phyloP scores from a whole-genome alignment of 192 early-diverging fungal genomes.

The Phlyctochytrium arcticum region DNA sequence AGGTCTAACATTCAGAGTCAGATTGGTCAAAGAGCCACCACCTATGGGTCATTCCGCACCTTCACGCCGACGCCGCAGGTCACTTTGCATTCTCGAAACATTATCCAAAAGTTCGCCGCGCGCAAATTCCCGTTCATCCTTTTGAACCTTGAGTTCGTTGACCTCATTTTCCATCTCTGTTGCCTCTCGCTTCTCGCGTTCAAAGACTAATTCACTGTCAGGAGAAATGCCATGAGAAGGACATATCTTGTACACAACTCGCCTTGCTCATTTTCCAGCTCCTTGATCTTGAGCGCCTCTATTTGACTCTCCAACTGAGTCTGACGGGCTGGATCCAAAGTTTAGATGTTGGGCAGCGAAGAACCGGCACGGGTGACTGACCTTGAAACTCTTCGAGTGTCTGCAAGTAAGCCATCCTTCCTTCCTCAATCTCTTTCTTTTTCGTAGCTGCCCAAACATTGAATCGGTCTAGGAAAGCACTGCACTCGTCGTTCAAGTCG shows the following conservation, averaged over 20 bases:
- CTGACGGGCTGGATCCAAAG: background rate
- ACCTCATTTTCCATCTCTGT: slow-evolving; percentile 10
- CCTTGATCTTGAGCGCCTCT: slow-evolving; percentile 16
- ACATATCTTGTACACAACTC: background rate
- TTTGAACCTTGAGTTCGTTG: slow-evolving; percentile 10
- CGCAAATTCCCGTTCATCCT: slow-evolving; percentile 34
- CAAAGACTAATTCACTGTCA: background rate
- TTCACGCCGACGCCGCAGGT: slow-evolving; percentile 48
- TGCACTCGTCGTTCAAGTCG: slow-evolving; percentile 1
- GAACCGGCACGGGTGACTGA: background rate
- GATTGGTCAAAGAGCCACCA: background rate
- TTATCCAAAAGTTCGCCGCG: slow-evolving; percentile 30
- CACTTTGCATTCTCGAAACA: slow-evolving; percentile 36
- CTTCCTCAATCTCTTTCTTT: slow-evolving; percentile 4
- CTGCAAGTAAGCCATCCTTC: background rate
- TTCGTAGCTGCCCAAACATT: slow-evolving; percentile 16
- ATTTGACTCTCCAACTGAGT: background rate
- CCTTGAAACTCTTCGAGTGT: slow-evolving; percentile 5
- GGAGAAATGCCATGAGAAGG: background rate
- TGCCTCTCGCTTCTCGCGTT: slow-evolving; percentile 19
- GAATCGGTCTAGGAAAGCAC: slow-evolving; percentile 8
- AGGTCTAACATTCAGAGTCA: background rate
- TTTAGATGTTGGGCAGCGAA: background rate
- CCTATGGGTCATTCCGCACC: slow-evolving; percentile 6
- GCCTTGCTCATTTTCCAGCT: slow-evolving; percentile 15